Evolutionary conservation across 495 filamentous ascomycete genomes (phyloP), one percentile per base, ranked within the genome.

Genomic region (Bathelium albidoporum): DNA sequence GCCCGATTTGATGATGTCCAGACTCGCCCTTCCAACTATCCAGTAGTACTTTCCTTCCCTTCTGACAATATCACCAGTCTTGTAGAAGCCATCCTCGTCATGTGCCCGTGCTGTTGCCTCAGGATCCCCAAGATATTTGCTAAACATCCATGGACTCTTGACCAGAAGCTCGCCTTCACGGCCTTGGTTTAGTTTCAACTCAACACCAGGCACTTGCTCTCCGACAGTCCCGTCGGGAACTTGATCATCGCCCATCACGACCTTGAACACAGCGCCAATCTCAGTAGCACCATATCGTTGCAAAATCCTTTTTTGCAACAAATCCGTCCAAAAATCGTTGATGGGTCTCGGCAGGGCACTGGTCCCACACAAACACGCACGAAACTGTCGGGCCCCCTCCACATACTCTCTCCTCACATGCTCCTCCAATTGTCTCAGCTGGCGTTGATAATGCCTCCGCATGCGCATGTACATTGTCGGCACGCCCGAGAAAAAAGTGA

Each of bases 401-500:
- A 77, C 62, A 65, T 80, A 80, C 62, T 62, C 68, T 49, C 32
- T 68, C 26, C 64, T 66, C 60, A 70, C 69, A 58, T 66, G 55
- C 11, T 66, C n/a, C 9, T 62, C 62, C 18, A 66, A 36, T 31
- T 64, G 65, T 2, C 62, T 41, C 9, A 67, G 62, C 0, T 67
- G 68, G 18, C 69, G 70, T 64, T 80, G 75, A 62, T 74, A 81
- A 59, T 80, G 76, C 16, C 76, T 67, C 71, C 71, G 71, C 78
- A 81, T 74, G 0, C 79, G 76, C 73, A 79, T 80, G 49, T 79
- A 81, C 9, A 81, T 80, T 2, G 79, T 81, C 10, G 79, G 79
- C 4, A 81, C 79, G 7, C 78, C 79, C 20, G 74, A 77, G 64
- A 81, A 81, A 59, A 81, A 74, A 0, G 77, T 79, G 7, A 78